phyloP scores from a whole-genome alignment of 2,329 filamentous ascomycete species.

The Clarireedia paspali region DNA sequence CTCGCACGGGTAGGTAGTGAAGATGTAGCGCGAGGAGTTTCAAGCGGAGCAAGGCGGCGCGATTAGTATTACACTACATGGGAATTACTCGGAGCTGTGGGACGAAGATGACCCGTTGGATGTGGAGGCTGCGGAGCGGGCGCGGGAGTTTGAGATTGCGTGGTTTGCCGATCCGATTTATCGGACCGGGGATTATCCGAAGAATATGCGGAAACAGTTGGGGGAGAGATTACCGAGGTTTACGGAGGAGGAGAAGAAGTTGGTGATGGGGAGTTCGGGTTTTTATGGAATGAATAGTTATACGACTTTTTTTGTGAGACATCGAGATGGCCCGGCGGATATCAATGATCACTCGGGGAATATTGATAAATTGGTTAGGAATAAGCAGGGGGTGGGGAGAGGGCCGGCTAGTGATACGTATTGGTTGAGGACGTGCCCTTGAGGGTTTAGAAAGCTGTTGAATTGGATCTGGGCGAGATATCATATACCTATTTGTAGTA shows the following conservation, averaged over 20 bases:
- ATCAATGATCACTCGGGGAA: constrained; percentile 66
- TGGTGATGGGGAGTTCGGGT: constrained; percentile 75
- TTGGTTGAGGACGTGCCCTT: constrained; percentile 69
- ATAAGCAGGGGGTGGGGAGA: constrained; percentile 64
- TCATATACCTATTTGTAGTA: constrained; percentile 72
- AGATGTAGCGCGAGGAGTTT: constrained; percentile 74
- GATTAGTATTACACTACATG: constrained; percentile 81
- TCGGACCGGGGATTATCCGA: constrained; percentile 67
- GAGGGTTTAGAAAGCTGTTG: constrained; percentile 69
- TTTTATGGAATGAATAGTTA: constrained; percentile 95
- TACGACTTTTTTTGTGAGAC: constrained; percentile 75
- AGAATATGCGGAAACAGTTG: constrained; percentile 73
- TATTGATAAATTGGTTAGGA: constrained; percentile 61
- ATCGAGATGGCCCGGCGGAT: constrained; percentile 53
- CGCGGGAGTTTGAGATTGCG: constrained; percentile 76
- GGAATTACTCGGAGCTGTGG: constrained; percentile 59
- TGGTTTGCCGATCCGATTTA: constrained; percentile 87
- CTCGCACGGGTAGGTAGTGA: constrained; percentile 73
- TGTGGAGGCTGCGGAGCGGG: constrained; percentile 65
- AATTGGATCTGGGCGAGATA: constrained; percentile 74
- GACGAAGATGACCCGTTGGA: constrained; percentile 67
- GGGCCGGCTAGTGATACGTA: constrained; percentile 73
- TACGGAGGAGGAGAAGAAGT: constrained; percentile 55
- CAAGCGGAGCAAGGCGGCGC: constrained; percentile 61
- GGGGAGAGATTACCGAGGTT: constrained; percentile 70